Percentiles rank a stretch among this genome's conserved stretches.
Evolutionary conservation across 371 early-diverging fungal species (phyloP).

Genomic region (Basidiobolus heterosporus): DNA sequence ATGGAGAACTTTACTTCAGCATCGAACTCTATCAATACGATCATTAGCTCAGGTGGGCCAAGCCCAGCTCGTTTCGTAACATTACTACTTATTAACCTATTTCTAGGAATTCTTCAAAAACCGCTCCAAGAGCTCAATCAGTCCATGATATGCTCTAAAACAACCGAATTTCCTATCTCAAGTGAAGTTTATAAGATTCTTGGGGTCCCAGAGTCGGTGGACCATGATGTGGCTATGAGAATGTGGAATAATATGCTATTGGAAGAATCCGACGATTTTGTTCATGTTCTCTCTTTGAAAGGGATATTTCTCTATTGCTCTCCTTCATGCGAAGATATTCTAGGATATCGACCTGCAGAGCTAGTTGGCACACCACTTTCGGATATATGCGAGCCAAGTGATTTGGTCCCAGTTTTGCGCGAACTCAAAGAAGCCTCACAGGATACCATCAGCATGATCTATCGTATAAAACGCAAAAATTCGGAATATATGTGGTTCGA

Average conservation of each 20-base stretch:
- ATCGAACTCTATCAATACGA: background rate
- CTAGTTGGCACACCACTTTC: constrained; percentile 28
- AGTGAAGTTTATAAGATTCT: constrained; percentile 7
- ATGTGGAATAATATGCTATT: constrained; percentile 18
- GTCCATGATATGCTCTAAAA: background rate
- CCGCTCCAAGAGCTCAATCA: too few relatives aligned
- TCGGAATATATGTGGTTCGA: constrained; percentile 45
- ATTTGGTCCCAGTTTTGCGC: constrained; percentile 39
- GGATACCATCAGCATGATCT: constrained; percentile 26
- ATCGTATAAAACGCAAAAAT: constrained; percentile 31
- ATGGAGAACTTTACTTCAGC: constrained; percentile 28
- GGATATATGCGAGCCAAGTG: constrained; percentile 41
- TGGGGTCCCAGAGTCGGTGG: constrained; percentile 4
- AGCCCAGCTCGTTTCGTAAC: too few relatives aligned
- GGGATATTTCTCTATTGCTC: constrained; percentile 47
- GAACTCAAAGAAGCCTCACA: constrained; percentile 27
- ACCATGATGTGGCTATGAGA: constrained; percentile 8
- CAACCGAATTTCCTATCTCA: constrained; percentile 5
- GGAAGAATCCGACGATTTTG: constrained; percentile 28
- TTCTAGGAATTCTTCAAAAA: too few relatives aligned
- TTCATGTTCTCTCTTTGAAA: constrained; percentile 39
- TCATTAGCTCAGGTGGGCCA: too few relatives aligned
- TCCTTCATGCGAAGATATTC: constrained; percentile 18
- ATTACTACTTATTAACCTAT: too few relatives aligned
- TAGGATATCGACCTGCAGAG: constrained; percentile 30